Base-by-base conservation (phyloP, 2,329 filamentous ascomycete species). In the Alternaria sp. region DNA sequence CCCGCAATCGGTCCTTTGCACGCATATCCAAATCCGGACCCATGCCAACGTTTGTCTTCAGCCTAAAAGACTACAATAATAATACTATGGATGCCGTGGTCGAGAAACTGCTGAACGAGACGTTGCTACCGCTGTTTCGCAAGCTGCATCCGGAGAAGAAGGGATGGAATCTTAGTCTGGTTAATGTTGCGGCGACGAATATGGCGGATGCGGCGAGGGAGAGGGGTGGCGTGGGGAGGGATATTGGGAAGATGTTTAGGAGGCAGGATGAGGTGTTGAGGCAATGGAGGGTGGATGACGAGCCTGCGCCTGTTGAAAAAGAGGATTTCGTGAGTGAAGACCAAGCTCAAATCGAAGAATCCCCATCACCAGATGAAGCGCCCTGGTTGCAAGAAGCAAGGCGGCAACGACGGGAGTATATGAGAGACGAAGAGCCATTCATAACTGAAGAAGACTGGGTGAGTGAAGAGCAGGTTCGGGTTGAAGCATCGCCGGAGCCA, bases 171-270 rank as follows among this genome's bases (percentile, higher is more conserved):
- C 80, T 97, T 18, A 92, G 91, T 67, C 82, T 98, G 55, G 84
- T 98, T 63, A 98, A 97, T 68, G 83, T 98, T 21, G 94, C 93
- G 49, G 94, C 92, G 8, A 91, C 92, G 14, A 97, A 97, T 75
- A 95, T 98, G 90, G 86, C 74, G 7, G 81, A 84, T 64, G 78
- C 80, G 5, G 83, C 81, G 23, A 81, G 83, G 9, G 81, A 80
- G 57, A 84, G 78, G 68, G 80, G 78, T 21, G 82, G 81, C 0
- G 78, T 74, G 12, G 92, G 92, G 1, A 85, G 91, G 67, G 90
- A 97, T 73, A 97, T 97, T 69, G 86, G 87, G 1, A 87, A 84
- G 73, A 96, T 97, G 93, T 96, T 97, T 77, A 88, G 84, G 72
- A 85, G 84, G 58, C 93, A 96, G 75, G 89, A 92, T 54, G 85